Conservation (phyloP, 1,284 basidiomycete genomes). For the Cutaneotrichosporon spelunceum region DNA sequence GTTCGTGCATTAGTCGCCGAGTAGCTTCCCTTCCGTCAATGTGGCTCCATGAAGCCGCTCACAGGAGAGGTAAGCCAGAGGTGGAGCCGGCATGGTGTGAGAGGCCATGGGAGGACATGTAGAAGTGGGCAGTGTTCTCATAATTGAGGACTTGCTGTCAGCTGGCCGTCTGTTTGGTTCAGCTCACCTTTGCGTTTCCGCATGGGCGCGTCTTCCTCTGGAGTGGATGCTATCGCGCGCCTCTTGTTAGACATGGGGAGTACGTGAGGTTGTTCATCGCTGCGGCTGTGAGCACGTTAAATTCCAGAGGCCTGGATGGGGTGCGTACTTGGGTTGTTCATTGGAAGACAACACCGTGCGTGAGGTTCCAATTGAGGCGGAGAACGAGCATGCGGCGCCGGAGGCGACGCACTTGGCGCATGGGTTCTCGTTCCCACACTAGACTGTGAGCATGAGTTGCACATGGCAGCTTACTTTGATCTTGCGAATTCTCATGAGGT, state of each 20-base stretch:
- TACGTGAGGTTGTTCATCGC: not conserved
- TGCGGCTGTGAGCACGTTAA: not conserved
- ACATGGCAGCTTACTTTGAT: conserved; percentile 13
- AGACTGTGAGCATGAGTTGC: not conserved
- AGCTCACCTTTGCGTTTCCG: conserved; percentile 9
- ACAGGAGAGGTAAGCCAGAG: conserved; percentile 24
- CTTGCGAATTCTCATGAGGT: conserved; percentile 12
- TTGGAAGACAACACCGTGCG: conserved; percentile 12
- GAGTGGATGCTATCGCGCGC: not conserved
- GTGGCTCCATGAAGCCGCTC: not conserved
- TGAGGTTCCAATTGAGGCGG: conserved; percentile 7
- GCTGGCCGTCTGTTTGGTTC: not conserved
- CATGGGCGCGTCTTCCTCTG: not conserved
- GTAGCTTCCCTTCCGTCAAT: conserved; percentile 9
- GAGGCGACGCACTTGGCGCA: conserved; percentile 19
- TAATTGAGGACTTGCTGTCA: conserved; percentile 5
- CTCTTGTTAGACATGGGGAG: not conserved
- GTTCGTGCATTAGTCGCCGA: not conserved
- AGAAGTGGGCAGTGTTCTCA: conserved; percentile 20
- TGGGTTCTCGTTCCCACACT: conserved; percentile 22
- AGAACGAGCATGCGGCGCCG: conserved; percentile 15
- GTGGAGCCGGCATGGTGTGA: conserved; percentile 23
- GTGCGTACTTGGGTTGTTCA: conserved; percentile 13
- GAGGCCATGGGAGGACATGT: conserved; percentile 16
- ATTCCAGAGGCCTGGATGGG: not conserved